These are phyloP conservation scores for Penicillium atrosanguineum DNA, from an alignment of 495 filamentous ascomycete species.

Conservation along the genomic window DNA sequence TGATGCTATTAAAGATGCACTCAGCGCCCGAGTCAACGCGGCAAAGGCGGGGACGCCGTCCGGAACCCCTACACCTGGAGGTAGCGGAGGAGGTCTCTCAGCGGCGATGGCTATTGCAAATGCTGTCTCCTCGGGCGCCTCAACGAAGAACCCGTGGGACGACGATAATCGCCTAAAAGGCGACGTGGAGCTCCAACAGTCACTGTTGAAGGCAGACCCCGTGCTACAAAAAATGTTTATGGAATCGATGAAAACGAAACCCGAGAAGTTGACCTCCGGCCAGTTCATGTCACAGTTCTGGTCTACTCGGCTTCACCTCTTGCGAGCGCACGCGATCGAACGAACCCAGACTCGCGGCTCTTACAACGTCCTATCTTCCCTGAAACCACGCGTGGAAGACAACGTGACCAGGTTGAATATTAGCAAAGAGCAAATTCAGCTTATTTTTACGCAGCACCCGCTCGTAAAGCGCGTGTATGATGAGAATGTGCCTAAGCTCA, in stretches of 20 bases:
- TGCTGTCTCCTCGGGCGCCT: constrained; percentile 44
- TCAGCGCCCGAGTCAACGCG: constrained; percentile 72
- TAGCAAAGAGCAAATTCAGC: constrained; percentile 85
- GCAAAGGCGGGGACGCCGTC: constrained; percentile 54
- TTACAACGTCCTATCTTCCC: constrained; percentile 89
- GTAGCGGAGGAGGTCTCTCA: constrained; percentile 43
- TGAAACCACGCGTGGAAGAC: constrained; percentile 78
- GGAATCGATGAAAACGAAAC: constrained; percentile 73
- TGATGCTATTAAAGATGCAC: constrained; percentile 73
- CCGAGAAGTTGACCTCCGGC: constrained; percentile 69
- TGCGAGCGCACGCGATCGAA: constrained; percentile 90
- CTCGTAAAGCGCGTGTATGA: constrained; percentile 89
- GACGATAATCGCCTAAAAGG: constrained; percentile 71
- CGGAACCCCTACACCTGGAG: constrained; percentile 29
- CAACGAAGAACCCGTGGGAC: constrained; percentile 58
- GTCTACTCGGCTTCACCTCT: constrained; percentile 76
- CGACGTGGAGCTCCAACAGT: constrained; percentile 79
- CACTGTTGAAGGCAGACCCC: constrained; percentile 73
- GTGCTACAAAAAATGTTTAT: constrained; percentile 74
- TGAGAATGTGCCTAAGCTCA: constrained; percentile 82
- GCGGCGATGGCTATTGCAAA: constrained; percentile 61
- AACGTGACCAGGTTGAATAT: constrained; percentile 77
- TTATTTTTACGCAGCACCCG: constrained; percentile 91
- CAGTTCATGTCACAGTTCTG: constrained; percentile 91
- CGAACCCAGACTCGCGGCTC: constrained; percentile 76